Base-by-base conservation (phyloP, 1,284 basidiomycete genomes). In the Ganoderma lingzhi region DNA sequence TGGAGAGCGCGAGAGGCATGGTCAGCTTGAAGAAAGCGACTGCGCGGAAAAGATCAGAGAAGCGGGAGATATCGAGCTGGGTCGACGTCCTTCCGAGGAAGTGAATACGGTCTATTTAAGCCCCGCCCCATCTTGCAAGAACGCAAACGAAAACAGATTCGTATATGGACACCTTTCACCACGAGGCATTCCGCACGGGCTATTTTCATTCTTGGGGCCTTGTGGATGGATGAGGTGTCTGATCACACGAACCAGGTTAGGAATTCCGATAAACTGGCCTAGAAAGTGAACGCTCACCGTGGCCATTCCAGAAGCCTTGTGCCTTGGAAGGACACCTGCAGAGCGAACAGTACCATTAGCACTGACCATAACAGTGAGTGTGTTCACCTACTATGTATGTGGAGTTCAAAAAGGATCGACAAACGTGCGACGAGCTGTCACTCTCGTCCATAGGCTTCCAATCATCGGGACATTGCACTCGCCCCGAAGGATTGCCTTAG, bases 1-100 rank as follows among this genome's bases (percentile, higher is more conserved):
- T 65, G 73, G 78, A 64, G 75, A 81, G 69, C 45, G 79, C 77
- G 73, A 76, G 68, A 65, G 78, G 74, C 80, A 82, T 23, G 23
- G 1, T 82, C 60, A 68, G 17, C n/a, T 23, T 19, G 35, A 23
- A 28, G 15, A 37, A 32, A n/a, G 37, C 8, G 45, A 35, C 35
- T 35, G 35, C 35, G 35, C 8, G 35, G 35, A 35, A 8, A 23
- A 45, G 4, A n/a, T n/a, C 8, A n/a, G n/a, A 42, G 23, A 8
- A 37, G 35, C 32, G 9, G 35, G n/a, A 37, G 35, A 19, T n/a
- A 32, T 59, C 56, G 35, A 59, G 35, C 32, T 32, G 32, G 56
- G 17, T 59, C 56, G 56, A 42, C n/a, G 58, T 5, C n/a, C 3
- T n/a, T 41, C n/a, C 3, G 19, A 39, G 35, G 35, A 15, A 23